Evolutionary conservation across 176 grass and related monocot genomes (phyloP).

Genomic region (Guadua angustifolia): DNA sequence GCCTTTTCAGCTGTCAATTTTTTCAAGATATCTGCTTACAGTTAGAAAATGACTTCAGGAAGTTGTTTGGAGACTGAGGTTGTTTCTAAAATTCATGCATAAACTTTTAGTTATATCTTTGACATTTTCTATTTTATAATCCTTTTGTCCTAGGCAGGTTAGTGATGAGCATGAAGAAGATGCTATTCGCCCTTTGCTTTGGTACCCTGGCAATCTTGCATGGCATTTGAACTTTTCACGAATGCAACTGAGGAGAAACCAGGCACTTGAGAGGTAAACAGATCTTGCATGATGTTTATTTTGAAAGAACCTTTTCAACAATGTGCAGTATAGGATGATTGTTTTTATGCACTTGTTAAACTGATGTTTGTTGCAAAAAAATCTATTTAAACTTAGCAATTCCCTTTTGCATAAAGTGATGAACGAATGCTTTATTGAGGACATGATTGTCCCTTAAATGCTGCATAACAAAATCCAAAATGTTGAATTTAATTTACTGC

Average conservation of each 20-base stretch:
- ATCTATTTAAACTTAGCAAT: background rate
- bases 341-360: background rate
- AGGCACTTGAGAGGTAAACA: conserved; percentile 91
- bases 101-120: background rate
- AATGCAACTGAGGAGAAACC: conserved; percentile 96
- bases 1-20: conserved; percentile 77
- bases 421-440: conserved; percentile 6
- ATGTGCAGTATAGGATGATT: background rate
- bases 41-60: conserved; percentile 89
- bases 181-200: conserved; percentile 90
- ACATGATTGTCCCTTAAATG: conserved; percentile 15
- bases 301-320: conserved; percentile 15
- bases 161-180: conserved; percentile 72
- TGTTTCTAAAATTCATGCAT: conserved; percentile 21
- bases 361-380: background rate
- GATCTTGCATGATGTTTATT: conserved; percentile 26
- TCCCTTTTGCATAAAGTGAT: conserved; percentile 6
- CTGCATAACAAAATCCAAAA: conserved; percentile 32
- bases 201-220: conserved; percentile 98
- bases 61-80: conserved; percentile 86
- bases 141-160: conserved; percentile 53
- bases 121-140: conserved; percentile 33
- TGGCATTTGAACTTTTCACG: conserved; percentile 99
- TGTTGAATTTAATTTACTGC: background rate
- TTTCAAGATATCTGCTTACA: conserved; percentile 83